Evolutionary conservation across 495 filamentous ascomycete genomes (phyloP), one percentile per base, ranked within the genome.

Genomic region (Pyronema domesticum): DNA sequence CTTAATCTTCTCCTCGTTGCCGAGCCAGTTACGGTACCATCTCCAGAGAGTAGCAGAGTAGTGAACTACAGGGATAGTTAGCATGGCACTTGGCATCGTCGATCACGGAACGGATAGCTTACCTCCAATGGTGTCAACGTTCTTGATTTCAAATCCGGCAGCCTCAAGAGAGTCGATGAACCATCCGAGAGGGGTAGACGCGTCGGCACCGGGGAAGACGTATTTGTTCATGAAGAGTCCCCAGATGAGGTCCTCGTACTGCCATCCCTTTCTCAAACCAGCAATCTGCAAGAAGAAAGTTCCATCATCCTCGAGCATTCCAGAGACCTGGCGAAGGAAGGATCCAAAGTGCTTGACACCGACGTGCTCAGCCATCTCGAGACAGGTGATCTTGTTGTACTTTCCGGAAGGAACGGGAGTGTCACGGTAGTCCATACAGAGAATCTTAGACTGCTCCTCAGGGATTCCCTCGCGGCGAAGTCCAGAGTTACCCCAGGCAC

Each of bases 1-100:
- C 67, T 82, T 76, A 35, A 96, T 83, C 75, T 95, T 95, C 57
- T 95, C 89, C 56, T 78, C 76, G 76, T 96, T 98, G 68, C 76
- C 91, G 68, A 96, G 75, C 91, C 91, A 98, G 76, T 98, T 98
- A 60, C 91, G 76, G 74, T 98, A 98, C 91, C 91, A 98, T 65
- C 86, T 80, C 91, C 91, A 98, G 44, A 98, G 72, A 36, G 91
- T 98, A 50, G 89, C 87, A 37, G 86, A 94, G 71, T 98, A 98
- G 73, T 98, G 91, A 40, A 98, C 88, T 61, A 88, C 89, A 60
- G 94, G 79, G 86, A 95, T 86, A 59, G 89, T 65, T 40, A 68
- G 42, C 23, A 30, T 48, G 17, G 40, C 42, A 15, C 40, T 4
- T 42, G 15, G 35, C 44, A 3, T 2, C 7, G 44, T 14, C 11